A percentile compares a stretch with the other conserved stretches of the same genome.
Conservation (phyloP, 768 basidiomycete genomes). For the Tubosaeta sp. region DNA sequence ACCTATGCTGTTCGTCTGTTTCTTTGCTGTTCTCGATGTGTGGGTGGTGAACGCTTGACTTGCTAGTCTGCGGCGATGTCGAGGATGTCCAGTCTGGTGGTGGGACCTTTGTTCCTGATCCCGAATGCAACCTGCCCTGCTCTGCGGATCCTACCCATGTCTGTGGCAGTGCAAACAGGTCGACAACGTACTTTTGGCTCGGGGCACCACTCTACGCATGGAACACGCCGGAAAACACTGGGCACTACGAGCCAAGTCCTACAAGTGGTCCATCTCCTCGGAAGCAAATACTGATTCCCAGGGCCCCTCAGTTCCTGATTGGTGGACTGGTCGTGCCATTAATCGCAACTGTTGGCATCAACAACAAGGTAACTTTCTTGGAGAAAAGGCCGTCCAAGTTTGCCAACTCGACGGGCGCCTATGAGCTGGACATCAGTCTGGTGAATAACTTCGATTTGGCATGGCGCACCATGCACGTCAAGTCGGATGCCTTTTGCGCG, state of each 20-base stretch:
- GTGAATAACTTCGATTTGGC: slow-evolving; percentile 40
- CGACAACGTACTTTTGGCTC: slow-evolving; percentile 54
- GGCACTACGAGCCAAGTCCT: slow-evolving; percentile 59
- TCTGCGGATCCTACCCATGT: slow-evolving; percentile 66
- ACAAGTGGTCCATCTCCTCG: not conserved
- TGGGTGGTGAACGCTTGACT: not conserved
- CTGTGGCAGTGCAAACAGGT: slow-evolving; percentile 55
- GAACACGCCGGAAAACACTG: slow-evolving; percentile 61
- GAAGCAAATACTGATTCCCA: not conserved
- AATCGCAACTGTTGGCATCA: slow-evolving; percentile 71
- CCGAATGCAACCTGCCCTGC: slow-evolving; percentile 49
- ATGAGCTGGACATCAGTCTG: slow-evolving; percentile 68
- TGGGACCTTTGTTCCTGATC: slow-evolving; percentile 30
- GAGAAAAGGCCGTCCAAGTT: slow-evolving; percentile 60
- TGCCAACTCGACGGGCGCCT: slow-evolving; percentile 68
- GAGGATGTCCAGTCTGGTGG: slow-evolving; percentile 42
- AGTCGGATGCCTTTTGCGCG: slow-evolving; percentile 79
- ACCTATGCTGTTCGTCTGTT: slow-evolving; percentile 66
- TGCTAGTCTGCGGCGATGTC: slow-evolving; percentile 65
- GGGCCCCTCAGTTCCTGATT: slow-evolving; percentile 40
- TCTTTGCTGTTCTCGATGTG: not conserved
- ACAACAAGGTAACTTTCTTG: slow-evolving; percentile 77
- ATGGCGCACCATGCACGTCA: slow-evolving; percentile 75
- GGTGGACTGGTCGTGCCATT: slow-evolving; percentile 67
- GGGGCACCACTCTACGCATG: slow-evolving; percentile 50